Evolutionary conservation across 2,329 filamentous ascomycete genomes (phyloP).

Genomic region (Beauveria sp.): DNA sequence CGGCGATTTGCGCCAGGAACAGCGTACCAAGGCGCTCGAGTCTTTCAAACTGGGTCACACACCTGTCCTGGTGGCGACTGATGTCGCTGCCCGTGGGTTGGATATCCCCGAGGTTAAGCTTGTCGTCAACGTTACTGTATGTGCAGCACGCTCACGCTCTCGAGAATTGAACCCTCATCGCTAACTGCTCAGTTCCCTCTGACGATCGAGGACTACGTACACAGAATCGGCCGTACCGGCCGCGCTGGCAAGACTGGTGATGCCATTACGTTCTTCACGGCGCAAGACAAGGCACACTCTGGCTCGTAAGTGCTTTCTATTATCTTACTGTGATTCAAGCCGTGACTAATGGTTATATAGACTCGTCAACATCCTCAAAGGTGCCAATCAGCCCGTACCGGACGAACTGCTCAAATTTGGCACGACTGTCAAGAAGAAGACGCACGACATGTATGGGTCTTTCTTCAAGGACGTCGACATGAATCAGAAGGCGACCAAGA

Average conservation of each 20-base stretch:
- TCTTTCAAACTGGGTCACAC: constrained; percentile 84
- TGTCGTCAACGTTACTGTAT: constrained; percentile 81
- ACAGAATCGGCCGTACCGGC: constrained; percentile 91
- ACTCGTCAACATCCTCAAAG: constrained; percentile 88
- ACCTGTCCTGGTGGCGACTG: constrained; percentile 83
- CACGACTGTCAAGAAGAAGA: constrained; percentile 98
- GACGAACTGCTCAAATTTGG: constrained; percentile 91
- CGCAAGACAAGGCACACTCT: constrained; percentile 86
- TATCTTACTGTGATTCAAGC: constrained; percentile 12
- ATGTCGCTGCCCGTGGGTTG: constrained; percentile 87
- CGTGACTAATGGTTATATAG: constrained; percentile 33
- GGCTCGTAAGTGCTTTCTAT: constrained; percentile 60
- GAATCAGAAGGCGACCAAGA: constrained; percentile 81
- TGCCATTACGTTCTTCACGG: constrained; percentile 90
- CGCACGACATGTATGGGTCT: constrained; percentile 86
- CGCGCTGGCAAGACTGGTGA: constrained; percentile 83
- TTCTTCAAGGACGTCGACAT: constrained; percentile 89
- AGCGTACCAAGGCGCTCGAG: constrained; percentile 78
- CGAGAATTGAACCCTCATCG: background rate
- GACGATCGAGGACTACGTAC: constrained; percentile 95
- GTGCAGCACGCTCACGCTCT: constrained; percentile 17
- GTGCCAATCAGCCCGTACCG: constrained; percentile 84
- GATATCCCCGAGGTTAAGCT: constrained; percentile 95
- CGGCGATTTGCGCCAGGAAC: constrained; percentile 82
- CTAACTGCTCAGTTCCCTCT: constrained; percentile 58